Base-by-base conservation (phyloP, 148 eudicot genomes). In the Gaultheria prostrata region DNA sequence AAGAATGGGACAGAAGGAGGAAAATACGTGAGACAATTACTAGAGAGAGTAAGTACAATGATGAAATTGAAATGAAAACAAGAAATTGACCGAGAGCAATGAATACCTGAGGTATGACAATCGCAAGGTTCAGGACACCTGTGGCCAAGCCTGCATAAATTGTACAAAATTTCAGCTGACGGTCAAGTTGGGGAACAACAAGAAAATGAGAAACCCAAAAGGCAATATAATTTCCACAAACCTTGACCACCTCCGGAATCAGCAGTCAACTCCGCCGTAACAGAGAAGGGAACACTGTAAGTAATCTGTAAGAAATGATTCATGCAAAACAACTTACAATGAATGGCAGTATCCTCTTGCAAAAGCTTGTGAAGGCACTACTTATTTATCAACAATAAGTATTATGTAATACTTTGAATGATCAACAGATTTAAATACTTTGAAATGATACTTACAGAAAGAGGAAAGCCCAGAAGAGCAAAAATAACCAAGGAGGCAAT, bases 231-330 rank as follows among this genome's bases (percentile, higher is more conserved):
- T 67, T 30, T 67, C 46, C 56, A 84, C 88, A 87, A 83, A 96
- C 98, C 98, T 93, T 96, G 98, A 83, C 99, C 99, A 80, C 99
- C 99, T 82, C 98, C 99, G 79, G 97, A 87, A 87, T 96, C 97
- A 26, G 98, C 98, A 82, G 99, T 96, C 85, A 96, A 86, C 80
- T 92, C 94, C 1, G 99, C 97, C 18, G 98, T 96, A 80, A 96
- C 92, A 84, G 99, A 94, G 88, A 93, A 96, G 73, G 99, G 99
- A 82, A 96, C 98, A 87, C 97, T 93, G 74, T 95, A 95, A 33
- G 98, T 95, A 72, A 95, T 87, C 98, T 95, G 90, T 82, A 86
- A 83, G 35, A 81, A 70, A 82, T 14, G 33, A 51, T 71, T 72
- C 45, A 78, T 50, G 82, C 43, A 72, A 71, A 53, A 72, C 79